These are phyloP conservation scores for Debaryomyces hansenii DNA, from an alignment of 805 yeast species.

Conservation along the genomic window DNA sequence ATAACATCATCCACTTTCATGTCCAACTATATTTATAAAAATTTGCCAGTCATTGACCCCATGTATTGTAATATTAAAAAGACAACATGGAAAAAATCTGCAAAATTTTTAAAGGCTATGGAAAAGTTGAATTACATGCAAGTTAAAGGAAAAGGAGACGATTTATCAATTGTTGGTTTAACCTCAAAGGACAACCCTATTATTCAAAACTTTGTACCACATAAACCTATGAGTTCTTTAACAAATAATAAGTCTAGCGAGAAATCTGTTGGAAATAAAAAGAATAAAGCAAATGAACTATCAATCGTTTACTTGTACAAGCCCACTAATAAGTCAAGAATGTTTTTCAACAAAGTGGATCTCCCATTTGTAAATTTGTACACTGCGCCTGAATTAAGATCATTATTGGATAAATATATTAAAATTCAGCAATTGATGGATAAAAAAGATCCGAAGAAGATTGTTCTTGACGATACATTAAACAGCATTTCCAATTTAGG, in stretches of 20 bases:
- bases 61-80: constrained; percentile 63
- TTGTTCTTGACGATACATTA: constrained; percentile 57
- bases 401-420: constrained; percentile 57
- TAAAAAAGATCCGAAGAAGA: constrained; percentile 49
- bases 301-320: constrained; percentile 48
- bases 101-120: constrained; percentile 83
- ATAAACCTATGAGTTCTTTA: constrained; percentile 35
- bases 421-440: constrained; percentile 50
- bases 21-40: constrained; percentile 64
- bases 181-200: constrained; percentile 47
- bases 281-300: constrained; percentile 24
- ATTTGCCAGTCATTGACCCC: constrained; percentile 68
- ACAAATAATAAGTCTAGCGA: constrained; percentile 8
- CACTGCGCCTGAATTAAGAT: constrained; percentile 54
- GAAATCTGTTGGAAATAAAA: constrained; percentile 22
- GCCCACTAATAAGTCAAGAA: constrained; percentile 51
- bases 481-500: constrained; percentile 38
- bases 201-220: constrained; percentile 64
- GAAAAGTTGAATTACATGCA: constrained; percentile 71
- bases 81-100: constrained; percentile 86
- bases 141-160: constrained; percentile 84
- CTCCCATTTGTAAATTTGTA: constrained; percentile 43
- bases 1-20: constrained; percentile 73
- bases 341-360: constrained; percentile 46
- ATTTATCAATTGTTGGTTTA: constrained; percentile 54